Evolutionary conservation across 2,329 filamentous ascomycete genomes (phyloP), one percentile per base, ranked within the genome.

Genomic region (Penicillium sp.): DNA sequence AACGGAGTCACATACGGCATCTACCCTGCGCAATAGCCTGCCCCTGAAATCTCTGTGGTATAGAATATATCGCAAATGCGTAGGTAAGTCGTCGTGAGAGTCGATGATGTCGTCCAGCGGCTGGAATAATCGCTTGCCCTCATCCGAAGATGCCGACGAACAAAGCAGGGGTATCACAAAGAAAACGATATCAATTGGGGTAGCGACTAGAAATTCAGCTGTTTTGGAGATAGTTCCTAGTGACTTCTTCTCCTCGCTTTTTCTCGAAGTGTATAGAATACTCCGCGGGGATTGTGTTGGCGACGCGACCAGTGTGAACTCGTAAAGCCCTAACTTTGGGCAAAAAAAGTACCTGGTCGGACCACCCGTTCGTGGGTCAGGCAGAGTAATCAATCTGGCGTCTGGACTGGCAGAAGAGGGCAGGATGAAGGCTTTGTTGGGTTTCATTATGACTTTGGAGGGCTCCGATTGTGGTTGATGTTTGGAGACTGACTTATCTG

Each of bases 131-230:
- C 66, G 66, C 56, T 69, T 71, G 63, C 75, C 54, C 77, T 71
- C 35, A 19, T 55, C 29, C 52, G 70, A 82, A 50, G 81, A 81
- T 13, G 79, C 68, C 1, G 76, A 75, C 45, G 86, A 76, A 1
- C 81, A 79, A 1, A 98, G 83, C 4, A 88, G 85, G 0, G 94
- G 91, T 1, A 98, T 81, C 3, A 96, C 74, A 55, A 98, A 82
- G 79, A 98, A 98, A 3, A 97, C 73, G 5, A 91, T 85, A 75
- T 99, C 95, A 58, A 97, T 82, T 2, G 88, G 86, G 1, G 95
- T 97, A 8, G 94, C 92, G 62, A 98, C 79, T 70, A 91, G 90
- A n/a, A 98, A 79, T 63, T 93, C 88, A 38, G 92, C 88, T 48
- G 83, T 84, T 70, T 88, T 88, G 38, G 88, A 84, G 26, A 92